Percentiles rank a stretch among this genome's conserved stretches.
Conservation (phyloP, 768 basidiomycete genomes). For the Lactarius trivialis region DNA sequence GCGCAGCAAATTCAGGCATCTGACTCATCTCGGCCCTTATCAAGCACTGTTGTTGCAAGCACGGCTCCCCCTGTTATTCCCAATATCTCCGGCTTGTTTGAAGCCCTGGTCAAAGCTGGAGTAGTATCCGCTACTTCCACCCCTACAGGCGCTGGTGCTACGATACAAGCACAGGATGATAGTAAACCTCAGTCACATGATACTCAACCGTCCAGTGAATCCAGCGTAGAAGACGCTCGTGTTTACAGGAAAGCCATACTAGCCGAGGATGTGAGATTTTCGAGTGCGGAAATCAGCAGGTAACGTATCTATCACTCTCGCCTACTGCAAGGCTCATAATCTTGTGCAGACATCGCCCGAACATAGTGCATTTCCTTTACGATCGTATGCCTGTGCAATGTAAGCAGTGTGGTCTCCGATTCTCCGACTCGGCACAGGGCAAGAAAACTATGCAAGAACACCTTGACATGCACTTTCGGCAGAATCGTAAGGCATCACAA, state of each 20-base stretch:
- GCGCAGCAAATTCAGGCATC: conserved; percentile 7
- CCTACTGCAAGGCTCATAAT: background rate
- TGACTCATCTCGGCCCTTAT: conserved; percentile 16
- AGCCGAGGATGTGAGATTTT: conserved; percentile 52
- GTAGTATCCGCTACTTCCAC: conserved; percentile 54
- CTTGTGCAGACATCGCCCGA: conserved; percentile 47
- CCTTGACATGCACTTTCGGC: conserved; percentile 93
- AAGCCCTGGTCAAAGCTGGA: conserved; percentile 73
- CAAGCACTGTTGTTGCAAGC: conserved; percentile 25
- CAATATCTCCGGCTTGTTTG: conserved; percentile 52
- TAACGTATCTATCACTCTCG: conserved; percentile 27
- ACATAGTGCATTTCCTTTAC: conserved; percentile 63
- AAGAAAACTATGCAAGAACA: conserved; percentile 80
- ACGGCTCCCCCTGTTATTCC: conserved; percentile 17
- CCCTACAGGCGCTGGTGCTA: conserved; percentile 43
- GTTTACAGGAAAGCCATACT: conserved; percentile 59
- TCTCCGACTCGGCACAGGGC: conserved; percentile 63
- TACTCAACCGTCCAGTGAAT: conserved; percentile 31
- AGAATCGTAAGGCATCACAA: conserved; percentile 79
- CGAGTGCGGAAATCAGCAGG: conserved; percentile 66
- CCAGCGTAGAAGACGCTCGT: conserved; percentile 43
- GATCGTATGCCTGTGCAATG: conserved; percentile 74
- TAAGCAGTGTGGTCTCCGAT: conserved; percentile 89
- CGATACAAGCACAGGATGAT: conserved; percentile 22
- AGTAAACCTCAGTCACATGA: conserved; percentile 30